These are phyloP conservation scores for Exsudoporus frostii DNA, from an alignment of 768 basidiomycete species.

Conservation along the genomic window DNA sequence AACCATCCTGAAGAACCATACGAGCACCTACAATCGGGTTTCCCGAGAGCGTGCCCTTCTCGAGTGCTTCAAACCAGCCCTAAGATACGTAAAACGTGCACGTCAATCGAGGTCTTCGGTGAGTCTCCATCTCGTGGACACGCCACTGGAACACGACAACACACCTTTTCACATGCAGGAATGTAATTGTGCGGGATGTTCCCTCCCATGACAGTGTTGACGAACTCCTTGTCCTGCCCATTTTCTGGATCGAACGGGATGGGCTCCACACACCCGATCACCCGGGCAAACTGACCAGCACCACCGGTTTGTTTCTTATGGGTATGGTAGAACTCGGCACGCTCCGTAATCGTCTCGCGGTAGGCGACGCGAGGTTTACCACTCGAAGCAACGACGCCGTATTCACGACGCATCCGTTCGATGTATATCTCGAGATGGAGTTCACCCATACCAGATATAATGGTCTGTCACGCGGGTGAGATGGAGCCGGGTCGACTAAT, in stretches of 20 bases:
- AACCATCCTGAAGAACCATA: slow-evolving; percentile 88
- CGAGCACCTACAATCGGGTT: slow-evolving; percentile 84
- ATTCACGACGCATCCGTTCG: slow-evolving; percentile 98
- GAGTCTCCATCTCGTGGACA: neutral
- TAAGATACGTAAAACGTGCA: slow-evolving; percentile 27
- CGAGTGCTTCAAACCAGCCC: slow-evolving; percentile 94
- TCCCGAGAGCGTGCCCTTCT: slow-evolving; percentile 87
- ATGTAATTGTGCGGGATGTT: slow-evolving; percentile 90
- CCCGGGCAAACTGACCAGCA: slow-evolving; percentile 93
- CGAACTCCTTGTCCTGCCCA: slow-evolving; percentile 81
- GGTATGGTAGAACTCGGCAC: slow-evolving; percentile 81
- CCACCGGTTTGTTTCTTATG: slow-evolving; percentile 99
- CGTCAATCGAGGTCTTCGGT: neutral
- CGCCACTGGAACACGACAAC: slow-evolving; percentile 10
- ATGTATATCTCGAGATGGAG: slow-evolving; percentile 98
- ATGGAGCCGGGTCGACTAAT: neutral
- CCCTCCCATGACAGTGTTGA: slow-evolving; percentile 86
- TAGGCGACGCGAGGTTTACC: slow-evolving; percentile 97
- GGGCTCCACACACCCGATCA: slow-evolving; percentile 88
- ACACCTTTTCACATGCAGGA: slow-evolving; percentile 90
- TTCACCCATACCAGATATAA: slow-evolving; percentile 99
- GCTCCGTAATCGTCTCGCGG: slow-evolving; percentile 88
- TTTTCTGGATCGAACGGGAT: slow-evolving; percentile 73
- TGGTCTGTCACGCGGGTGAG: slow-evolving; percentile 57
- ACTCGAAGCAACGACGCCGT: slow-evolving; percentile 88